Conservation (phyloP, 2,329 filamentous ascomycete species). For the Mycogone perniciosa region DNA sequence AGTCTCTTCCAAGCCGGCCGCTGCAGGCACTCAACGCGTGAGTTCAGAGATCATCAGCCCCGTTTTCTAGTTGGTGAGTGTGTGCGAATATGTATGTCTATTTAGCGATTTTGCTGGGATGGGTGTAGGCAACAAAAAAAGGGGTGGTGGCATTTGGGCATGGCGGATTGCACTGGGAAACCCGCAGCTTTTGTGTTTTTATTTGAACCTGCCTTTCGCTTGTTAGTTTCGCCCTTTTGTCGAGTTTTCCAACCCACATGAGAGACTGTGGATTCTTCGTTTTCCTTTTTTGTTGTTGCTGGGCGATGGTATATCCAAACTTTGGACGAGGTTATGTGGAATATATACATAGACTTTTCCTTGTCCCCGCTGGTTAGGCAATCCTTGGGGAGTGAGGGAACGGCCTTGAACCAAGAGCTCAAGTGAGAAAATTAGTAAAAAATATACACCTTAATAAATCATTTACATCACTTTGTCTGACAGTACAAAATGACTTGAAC, state of each 20-base stretch:
- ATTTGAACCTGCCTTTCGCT: background rate
- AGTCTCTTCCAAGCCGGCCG: slow-evolving; percentile 24
- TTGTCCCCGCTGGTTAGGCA: background rate
- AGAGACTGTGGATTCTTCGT: background rate
- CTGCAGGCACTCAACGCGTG: slow-evolving; percentile 30
- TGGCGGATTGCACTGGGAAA: slow-evolving; percentile 2
- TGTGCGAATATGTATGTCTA: slow-evolving; percentile 23
- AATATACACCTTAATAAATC: background rate
- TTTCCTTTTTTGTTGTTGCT: slow-evolving; percentile 4
- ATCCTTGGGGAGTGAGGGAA: background rate
- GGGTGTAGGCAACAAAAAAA: slow-evolving; percentile 5
- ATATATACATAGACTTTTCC: background rate
- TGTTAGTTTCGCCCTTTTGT: background rate
- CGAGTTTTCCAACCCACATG: background rate
- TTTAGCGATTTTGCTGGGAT: slow-evolving; percentile 17
- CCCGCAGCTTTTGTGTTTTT: background rate
- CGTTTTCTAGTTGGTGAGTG: slow-evolving; percentile 12
- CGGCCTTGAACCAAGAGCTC: too few species aligned
- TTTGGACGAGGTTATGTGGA: slow-evolving; percentile 7
- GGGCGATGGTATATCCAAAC: slow-evolving; percentile 3
- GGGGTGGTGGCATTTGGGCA: slow-evolving; percentile 3
- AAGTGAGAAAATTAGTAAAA: background rate
- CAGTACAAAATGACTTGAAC: too few species aligned
- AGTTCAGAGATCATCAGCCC: slow-evolving; percentile 13
- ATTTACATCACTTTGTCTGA: background rate